Conservation (phyloP, 345 rosid genomes). For the Syzygium aromaticum region DNA sequence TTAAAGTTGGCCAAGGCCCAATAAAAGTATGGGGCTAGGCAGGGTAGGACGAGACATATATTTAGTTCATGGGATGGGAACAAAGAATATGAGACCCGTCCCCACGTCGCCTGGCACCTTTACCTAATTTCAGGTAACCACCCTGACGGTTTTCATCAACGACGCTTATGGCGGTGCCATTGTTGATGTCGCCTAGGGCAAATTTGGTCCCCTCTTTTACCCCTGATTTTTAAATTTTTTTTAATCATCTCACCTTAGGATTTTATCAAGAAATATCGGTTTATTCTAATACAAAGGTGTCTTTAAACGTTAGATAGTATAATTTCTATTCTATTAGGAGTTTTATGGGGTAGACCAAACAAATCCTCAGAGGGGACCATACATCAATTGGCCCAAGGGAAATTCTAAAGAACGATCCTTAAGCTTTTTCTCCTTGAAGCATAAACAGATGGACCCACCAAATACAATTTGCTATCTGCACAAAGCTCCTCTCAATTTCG, state of each 20-base stretch:
- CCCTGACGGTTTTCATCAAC: neutral
- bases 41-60: too few relatives aligned
- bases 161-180: too few relatives aligned
- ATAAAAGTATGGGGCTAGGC: neutral
- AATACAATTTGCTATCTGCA: neutral
- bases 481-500: neutral
- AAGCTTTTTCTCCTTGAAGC: neutral
- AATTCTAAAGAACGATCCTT: neutral
- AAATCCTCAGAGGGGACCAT: neutral
- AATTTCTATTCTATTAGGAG: neutral
- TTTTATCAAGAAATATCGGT: neutral
- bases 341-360: neutral
- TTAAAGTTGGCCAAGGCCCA: neutral
- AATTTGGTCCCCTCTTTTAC: neutral
- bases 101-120: too few relatives aligned
- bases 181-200: neutral
- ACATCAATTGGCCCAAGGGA: neutral
- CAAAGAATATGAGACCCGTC: too few relatives aligned
- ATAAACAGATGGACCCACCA: neutral
- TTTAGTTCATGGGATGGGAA: too few relatives aligned
- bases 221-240: neutral
- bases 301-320: neutral
- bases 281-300: neutral
- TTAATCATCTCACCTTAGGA: neutral
- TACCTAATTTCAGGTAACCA: neutral